phyloP scores from a whole-genome alignment of 805 yeast genomes.

The Starmerella bacillaris region DNA sequence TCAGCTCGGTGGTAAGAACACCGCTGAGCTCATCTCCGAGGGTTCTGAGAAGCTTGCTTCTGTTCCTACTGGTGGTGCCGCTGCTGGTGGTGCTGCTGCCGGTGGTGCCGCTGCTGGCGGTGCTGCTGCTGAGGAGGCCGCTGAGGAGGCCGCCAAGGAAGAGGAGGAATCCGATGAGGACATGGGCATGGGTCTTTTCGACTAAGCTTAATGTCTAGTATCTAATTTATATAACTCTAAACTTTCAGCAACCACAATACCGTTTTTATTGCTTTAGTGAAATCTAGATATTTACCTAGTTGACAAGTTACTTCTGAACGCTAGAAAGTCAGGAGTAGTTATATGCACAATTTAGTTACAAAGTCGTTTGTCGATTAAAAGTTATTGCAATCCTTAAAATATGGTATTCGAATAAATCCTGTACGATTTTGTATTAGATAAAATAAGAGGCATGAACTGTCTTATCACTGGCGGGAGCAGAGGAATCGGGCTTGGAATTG shows the following conservation, averaged over 20 bases:
- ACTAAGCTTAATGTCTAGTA: constrained; percentile 49
- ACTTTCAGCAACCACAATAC: no score
- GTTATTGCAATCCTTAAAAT: no score
- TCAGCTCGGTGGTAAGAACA: constrained; percentile 85
- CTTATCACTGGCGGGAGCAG: constrained; percentile 48
- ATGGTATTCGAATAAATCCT: no score
- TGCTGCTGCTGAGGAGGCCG: constrained; percentile 57
- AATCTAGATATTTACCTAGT: no score
- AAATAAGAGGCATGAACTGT: no score
- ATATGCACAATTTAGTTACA: no score
- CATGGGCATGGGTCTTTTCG: constrained; percentile 78
- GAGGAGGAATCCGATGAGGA: constrained; percentile 29
- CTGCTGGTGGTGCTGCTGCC: constrained; percentile 56
- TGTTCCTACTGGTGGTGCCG: constrained; percentile 96
- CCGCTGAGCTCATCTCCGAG: constrained; percentile 76
- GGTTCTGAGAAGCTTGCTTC: constrained; percentile 94
- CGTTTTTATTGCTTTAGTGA: no score
- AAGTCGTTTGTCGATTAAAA: no score
- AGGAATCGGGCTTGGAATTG: constrained; percentile 48
- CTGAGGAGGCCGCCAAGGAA: constrained; percentile 44
- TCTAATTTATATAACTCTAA: no score
- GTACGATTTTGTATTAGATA: no score
- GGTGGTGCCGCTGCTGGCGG: constrained; percentile 56
- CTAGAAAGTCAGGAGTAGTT: no score
- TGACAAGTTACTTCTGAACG: no score